Base-by-base conservation (phyloP, 176 grass and related monocot genomes). In the Raddia distichophylla region DNA sequence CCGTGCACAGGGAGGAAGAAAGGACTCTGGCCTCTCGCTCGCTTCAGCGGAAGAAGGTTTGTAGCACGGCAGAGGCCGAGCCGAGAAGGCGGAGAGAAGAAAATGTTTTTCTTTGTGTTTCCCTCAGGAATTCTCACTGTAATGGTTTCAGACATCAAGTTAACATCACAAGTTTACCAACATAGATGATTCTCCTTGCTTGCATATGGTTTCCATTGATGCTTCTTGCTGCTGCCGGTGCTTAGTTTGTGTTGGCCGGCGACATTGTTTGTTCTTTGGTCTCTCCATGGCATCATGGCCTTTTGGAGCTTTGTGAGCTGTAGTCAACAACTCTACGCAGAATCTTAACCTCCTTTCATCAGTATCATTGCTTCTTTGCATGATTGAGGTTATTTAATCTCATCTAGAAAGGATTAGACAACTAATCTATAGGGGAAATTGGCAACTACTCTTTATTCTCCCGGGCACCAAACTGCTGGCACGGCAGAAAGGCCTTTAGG, bases 401-500 rank as follows among this genome's bases (percentile, higher is more conserved):
- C 35, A 62, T 78, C 50, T 55, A 69, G 12, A 15, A 43, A 69
- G 20, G 62, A 20, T 17, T 50, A 66, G 33, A 34, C 58, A 73
- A 49, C 73, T 35, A 77, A 65, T 67, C 63, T 34, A 3, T 12
- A 8, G 43, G 18, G 32, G 0, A 35, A 64, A 64, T 3, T 40
- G 46, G 10, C 45, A 42, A 48, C 42, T 60, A 8, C 58, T 74
- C 17, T 58, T 51, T 62, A 69, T 90, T 83, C 60, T 59, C 51
- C 60, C 19, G 15, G 37, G 76, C 53, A 85, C 61, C 61, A 64
- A 80, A 76, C 69, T 75, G 49, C 20, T 85, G 67, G 82, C 69
- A 51, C 44, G 50, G 60, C 58, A 81, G 12, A 83, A 81, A 69
- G 37, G 60, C 47, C 65, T 13, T 71, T 77, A 32, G 32, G 67